A percentile compares a stretch with the other conserved stretches of the same genome.
Conservation (phyloP, 192 early-diverging fungal genomes). For the Coemansia sp. region DNA sequence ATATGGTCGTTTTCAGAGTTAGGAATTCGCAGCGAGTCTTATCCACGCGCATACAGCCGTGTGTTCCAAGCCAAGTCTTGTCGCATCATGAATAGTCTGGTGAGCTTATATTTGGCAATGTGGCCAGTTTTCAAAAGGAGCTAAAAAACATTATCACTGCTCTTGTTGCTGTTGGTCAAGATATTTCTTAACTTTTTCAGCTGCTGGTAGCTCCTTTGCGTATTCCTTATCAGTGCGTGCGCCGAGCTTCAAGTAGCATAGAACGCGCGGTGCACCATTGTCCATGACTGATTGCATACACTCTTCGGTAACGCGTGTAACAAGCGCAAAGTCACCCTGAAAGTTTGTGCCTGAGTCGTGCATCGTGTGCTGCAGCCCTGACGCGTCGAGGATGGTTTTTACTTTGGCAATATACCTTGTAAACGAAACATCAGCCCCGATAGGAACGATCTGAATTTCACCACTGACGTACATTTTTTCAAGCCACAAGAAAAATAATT, state of each 20-base stretch:
- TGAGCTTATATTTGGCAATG: too few species aligned
- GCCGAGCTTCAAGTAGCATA: constrained; percentile 49
- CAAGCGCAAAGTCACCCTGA: constrained; percentile 46
- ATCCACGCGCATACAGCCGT: too few species aligned
- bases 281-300: constrained; percentile 52
- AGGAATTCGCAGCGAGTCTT: too few species aligned
- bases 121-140: too few species aligned
- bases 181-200: constrained; percentile 32
- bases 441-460: constrained; percentile 49
- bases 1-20: too few species aligned
- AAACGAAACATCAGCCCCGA: constrained; percentile 35
- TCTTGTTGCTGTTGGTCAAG: constrained; percentile 13
- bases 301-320: constrained; percentile 27
- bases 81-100: too few species aligned
- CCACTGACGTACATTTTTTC: constrained; percentile 43
- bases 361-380: constrained; percentile 51
- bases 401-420: constrained; percentile 46
- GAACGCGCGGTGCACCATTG: constrained; percentile 40
- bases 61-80: too few species aligned
- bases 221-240: constrained; percentile 50
- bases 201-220: constrained; percentile 25
- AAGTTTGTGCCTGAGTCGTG: constrained; percentile 53
- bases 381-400: constrained; percentile 36
- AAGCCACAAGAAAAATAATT: neutral
- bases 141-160: neutral